phyloP scores from a whole-genome alignment of 1,284 basidiomycete species.

The Wolfiporia cocos region DNA sequence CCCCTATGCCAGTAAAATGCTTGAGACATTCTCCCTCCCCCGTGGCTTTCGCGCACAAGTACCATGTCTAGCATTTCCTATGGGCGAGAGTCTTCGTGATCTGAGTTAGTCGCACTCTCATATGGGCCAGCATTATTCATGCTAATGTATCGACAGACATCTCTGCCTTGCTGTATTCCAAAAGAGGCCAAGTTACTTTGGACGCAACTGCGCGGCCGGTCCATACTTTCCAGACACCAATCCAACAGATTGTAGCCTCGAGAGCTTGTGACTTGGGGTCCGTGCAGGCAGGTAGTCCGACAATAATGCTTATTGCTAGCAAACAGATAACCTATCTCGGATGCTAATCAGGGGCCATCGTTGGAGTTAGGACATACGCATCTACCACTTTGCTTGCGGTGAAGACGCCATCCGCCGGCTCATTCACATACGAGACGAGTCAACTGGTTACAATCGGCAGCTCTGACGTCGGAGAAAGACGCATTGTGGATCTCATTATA shows the following conservation, averaged over 20 bases:
- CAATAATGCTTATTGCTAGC: no score
- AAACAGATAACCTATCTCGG: no score
- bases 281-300: no score
- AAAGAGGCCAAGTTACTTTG: conserved; percentile 28
- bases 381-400: conserved; percentile 11
- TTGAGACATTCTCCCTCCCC: conserved; percentile 35
- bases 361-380: conserved; percentile 18
- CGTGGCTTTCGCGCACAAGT: conserved; percentile 22
- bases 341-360: conserved; percentile 4
- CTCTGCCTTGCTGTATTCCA: conserved; percentile 33
- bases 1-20: conserved; percentile 45
- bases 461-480: conserved; percentile 33
- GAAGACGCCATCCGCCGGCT: not conserved
- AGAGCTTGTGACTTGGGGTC: no score
- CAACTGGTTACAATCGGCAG: conserved; percentile 29
- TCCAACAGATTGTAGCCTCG: conserved; percentile 19
- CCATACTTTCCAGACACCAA: conserved; percentile 47
- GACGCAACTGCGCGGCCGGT: conserved; percentile 35
- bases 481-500: conserved; percentile 34
- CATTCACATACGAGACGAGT: conserved; percentile 3
- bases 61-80: conserved; percentile 49
- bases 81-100: conserved; percentile 49
- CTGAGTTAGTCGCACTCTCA: conserved; percentile 44
- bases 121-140: not conserved
- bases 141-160: conserved; percentile 35